Evolutionary conservation across 352 stramenopile genomes (phyloP).

Genomic region (Pythium periplocum): DNA sequence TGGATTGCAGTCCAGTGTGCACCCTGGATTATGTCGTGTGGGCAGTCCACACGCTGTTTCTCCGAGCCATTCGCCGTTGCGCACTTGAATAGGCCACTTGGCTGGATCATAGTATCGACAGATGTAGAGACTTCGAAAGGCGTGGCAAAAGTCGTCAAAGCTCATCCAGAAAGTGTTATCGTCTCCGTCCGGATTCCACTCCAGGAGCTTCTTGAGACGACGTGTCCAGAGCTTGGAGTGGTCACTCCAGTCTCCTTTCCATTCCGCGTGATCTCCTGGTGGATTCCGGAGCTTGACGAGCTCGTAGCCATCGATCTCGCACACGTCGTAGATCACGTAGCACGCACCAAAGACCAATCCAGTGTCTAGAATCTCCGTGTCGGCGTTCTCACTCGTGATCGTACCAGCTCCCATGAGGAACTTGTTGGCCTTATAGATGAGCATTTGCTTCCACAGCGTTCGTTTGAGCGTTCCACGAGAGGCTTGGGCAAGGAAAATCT

Average conservation of each 20-base stretch:
- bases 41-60: slow-evolving; percentile 82
- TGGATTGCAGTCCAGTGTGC: slow-evolving; percentile 82
- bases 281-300: slow-evolving; percentile 90
- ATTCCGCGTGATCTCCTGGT: slow-evolving; percentile 89
- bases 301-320: slow-evolving; percentile 75
- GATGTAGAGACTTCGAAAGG: slow-evolving; percentile 89
- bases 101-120: slow-evolving; percentile 89
- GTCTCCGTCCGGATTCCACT: slow-evolving; percentile 48
- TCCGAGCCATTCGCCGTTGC: slow-evolving; percentile 52
- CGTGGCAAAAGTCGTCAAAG: slow-evolving; percentile 92
- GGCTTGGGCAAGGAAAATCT: slow-evolving; percentile 83
- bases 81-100: slow-evolving; percentile 58
- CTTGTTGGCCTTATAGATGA: slow-evolving; percentile 78
- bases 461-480: slow-evolving; percentile 82
- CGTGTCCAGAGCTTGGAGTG: slow-evolving; percentile 88
- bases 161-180: slow-evolving; percentile 95
- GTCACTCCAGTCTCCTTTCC: slow-evolving; percentile 93
- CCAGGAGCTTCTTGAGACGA: slow-evolving; percentile 77
- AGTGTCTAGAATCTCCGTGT: slow-evolving; percentile 85
- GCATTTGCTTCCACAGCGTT: slow-evolving; percentile 88
- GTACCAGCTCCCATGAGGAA: slow-evolving; percentile 90
- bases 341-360: slow-evolving; percentile 88
- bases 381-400: slow-evolving; percentile 76
- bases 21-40: slow-evolving; percentile 75
- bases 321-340: slow-evolving; percentile 91